Base-by-base conservation (phyloP, 176 grass and related monocot species). In the Stipa capillata region DNA sequence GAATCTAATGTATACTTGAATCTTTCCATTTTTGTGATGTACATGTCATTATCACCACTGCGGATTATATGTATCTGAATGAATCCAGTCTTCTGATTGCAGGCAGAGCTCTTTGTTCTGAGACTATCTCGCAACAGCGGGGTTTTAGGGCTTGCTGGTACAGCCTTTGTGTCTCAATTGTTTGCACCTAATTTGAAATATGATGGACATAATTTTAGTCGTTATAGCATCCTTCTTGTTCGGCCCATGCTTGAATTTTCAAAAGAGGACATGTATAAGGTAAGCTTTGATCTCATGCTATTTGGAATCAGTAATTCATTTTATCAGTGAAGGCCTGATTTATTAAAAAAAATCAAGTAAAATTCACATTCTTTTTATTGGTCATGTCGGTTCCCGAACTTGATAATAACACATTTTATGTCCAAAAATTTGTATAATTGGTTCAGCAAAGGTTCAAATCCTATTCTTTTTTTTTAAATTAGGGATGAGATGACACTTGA, bases 61-160 rank as follows among this genome's bases (percentile, higher is more conserved):
- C 64, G 56, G 15, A 29, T 40, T 73, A 72, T 73, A 48, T 24
- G 10, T 82, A 37, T 84, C 55, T 68, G 43, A 77, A 69, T 66
- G 17, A 57, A 48, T 41, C 6, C 32, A 65, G 34, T 76, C 63
- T 36, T 88, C 4, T 77, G 81, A 79, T 25, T 85, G 78, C 82
- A 97, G 94, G 95, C 92, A 56, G 95, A 97, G 32, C 91, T 97
- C 69, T 94, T 94, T 72, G 85, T 97, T 85, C 77, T 97, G 52
- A 92, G 95, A 73, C 53, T 97, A 71, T 97, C 95, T 82, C 91
- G 95, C 59, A 90, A 92, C 69, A 97, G 95, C 87, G 90, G 89
- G 66, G 89, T 97, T 80, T 66, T 97, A 79, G 95, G 95, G n/a
- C 95, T 97, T 88, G 91, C 95, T 84, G 92, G 95, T 39, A 97